Evolutionary conservation across 2,329 filamentous ascomycete species (phyloP).

Genomic region (Alternaria sp.): DNA sequence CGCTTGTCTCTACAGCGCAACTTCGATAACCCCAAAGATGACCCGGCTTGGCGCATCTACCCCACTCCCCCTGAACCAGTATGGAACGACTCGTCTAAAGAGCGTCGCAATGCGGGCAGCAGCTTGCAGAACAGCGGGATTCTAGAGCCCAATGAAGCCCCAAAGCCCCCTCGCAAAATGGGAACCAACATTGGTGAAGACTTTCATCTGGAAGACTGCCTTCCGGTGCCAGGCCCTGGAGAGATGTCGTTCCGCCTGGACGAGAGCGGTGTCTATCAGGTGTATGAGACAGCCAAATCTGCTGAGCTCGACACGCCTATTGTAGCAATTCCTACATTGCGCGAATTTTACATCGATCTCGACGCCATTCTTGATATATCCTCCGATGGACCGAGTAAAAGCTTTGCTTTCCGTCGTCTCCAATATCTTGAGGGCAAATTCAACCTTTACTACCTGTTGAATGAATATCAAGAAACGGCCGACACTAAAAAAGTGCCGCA

Average conservation of each 20-base stretch:
- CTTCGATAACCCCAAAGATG: constrained; percentile 87
- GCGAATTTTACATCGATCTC: constrained; percentile 95
- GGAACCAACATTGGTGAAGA: constrained; percentile 92
- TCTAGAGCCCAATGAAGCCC: constrained; percentile 42
- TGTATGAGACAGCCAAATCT: constrained; percentile 76
- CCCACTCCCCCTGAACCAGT: constrained; percentile 90
- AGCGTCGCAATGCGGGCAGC: constrained; percentile 51
- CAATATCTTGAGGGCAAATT: constrained; percentile 98
- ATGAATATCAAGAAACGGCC: constrained; percentile 97
- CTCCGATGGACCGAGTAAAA: constrained; percentile 95
- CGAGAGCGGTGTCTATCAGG: constrained; percentile 87
- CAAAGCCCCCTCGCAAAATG: constrained; percentile 75
- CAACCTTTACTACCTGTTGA: constrained; percentile 90
- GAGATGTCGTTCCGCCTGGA: constrained; percentile 83
- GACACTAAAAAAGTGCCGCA: constrained; percentile 98
- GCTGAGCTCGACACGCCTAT: constrained; percentile 72
- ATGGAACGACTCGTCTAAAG: constrained; percentile 72
- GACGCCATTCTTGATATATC: constrained; percentile 88
- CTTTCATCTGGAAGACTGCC: constrained; percentile 80
- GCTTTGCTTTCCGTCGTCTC: constrained; percentile 91
- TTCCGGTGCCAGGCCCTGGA: constrained; percentile 75
- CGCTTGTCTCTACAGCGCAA: constrained; percentile 82
- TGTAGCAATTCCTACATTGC: constrained; percentile 85
- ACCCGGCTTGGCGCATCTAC: constrained; percentile 85
- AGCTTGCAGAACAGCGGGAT: constrained; percentile 52